phyloP scores from a whole-genome alignment of 306 rosid species.

The Astragalus membranaceus region DNA sequence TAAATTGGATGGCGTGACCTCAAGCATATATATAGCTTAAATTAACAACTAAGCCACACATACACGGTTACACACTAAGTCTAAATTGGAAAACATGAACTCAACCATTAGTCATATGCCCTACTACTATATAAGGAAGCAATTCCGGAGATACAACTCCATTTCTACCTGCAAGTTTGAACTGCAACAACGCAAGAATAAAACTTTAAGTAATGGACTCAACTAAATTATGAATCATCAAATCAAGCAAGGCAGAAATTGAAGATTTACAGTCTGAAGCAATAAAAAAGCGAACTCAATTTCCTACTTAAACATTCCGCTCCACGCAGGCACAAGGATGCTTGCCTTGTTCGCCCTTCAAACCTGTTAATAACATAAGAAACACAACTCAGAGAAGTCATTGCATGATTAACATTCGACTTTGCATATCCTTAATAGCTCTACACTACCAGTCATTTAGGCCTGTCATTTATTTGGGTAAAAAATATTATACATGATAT shows the following conservation, averaged over 20 bases:
- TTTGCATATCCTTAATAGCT: not conserved
- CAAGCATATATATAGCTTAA: too few species aligned
- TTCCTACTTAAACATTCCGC: not conserved
- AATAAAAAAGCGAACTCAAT: not conserved
- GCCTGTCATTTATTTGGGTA: not conserved
- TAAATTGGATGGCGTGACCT: too few species aligned
- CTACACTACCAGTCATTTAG: not conserved
- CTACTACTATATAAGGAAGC: too few species aligned
- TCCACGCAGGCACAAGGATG: not conserved
- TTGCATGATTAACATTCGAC: not conserved
- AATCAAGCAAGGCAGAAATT: not conserved
- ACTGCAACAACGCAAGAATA: not conserved
- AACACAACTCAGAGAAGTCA: not conserved
- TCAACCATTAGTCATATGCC: too few species aligned
- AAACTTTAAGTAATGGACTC: not conserved
- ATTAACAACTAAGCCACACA: too few species aligned
- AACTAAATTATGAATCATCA: not conserved
- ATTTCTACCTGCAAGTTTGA: too few species aligned
- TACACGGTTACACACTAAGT: too few species aligned
- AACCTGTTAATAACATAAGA: not conserved
- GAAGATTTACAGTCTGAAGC: not conserved
- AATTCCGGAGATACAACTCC: too few species aligned
- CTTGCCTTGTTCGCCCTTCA: not conserved
- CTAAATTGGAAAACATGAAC: too few species aligned
- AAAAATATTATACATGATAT: not conserved